A percentile compares a stretch with the other conserved stretches of the same genome.
Evolutionary conservation across 2,329 filamentous ascomycete species (phyloP).

Genomic region (Lojkania enalia): DNA sequence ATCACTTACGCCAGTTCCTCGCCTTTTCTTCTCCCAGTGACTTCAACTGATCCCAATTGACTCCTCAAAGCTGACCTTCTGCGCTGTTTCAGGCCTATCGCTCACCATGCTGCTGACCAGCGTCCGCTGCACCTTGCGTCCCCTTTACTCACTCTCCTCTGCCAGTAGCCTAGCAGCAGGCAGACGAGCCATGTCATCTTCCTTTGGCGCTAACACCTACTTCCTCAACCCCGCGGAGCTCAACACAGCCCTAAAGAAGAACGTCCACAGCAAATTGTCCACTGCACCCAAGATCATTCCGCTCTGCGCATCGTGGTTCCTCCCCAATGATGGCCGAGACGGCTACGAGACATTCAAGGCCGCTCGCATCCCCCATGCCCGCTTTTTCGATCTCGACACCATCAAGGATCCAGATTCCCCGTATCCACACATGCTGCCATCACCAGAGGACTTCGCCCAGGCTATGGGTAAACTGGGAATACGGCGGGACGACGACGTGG

Average conservation of each 20-base stretch:
- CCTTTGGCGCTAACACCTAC: slow-evolving; percentile 70
- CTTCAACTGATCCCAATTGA: too few species aligned
- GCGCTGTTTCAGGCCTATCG: slow-evolving; percentile 12
- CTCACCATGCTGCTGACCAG: slow-evolving; percentile 34
- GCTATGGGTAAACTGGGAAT: slow-evolving; percentile 92
- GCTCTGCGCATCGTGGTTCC: slow-evolving; percentile 92
- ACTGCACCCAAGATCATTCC: slow-evolving; percentile 83
- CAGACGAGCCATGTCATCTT: slow-evolving; percentile 34
- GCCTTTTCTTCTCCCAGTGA: too few species aligned
- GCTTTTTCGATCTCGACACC: slow-evolving; percentile 95
- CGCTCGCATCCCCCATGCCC: slow-evolving; percentile 82
- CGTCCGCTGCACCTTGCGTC: slow-evolving; percentile 31
- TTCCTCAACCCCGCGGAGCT: slow-evolving; percentile 85
- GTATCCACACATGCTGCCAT: slow-evolving; percentile 96
- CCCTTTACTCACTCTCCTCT: slow-evolving; percentile 21
- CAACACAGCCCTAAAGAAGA: slow-evolving; percentile 77
- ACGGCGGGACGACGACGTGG: slow-evolving; percentile 81
- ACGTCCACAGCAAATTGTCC: slow-evolving; percentile 76
- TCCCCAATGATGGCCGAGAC: slow-evolving; percentile 85
- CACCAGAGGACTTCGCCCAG: slow-evolving; percentile 75
- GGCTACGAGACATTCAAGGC: slow-evolving; percentile 81
- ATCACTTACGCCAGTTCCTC: too few species aligned
- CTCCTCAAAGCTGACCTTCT: background rate
- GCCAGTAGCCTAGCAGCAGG: slow-evolving; percentile 15
- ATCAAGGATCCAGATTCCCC: slow-evolving; percentile 84